Percentiles rank a stretch among this genome's conserved stretches.
phyloP scores from a whole-genome alignment of 2,329 filamentous ascomycete genomes.

The Paraphoma sp. region DNA sequence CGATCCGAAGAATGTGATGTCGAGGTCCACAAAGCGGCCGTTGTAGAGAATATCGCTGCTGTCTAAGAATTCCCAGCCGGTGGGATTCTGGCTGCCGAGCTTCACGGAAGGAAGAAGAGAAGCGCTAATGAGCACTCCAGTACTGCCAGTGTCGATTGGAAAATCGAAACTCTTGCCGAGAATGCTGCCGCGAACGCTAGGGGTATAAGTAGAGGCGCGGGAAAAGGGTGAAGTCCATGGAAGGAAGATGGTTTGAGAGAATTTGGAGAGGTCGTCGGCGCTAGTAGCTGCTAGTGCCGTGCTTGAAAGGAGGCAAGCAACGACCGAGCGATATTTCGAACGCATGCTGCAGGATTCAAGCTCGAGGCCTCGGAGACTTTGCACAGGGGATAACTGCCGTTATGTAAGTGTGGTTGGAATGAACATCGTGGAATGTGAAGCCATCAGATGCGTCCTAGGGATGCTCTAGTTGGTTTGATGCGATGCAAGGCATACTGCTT shows the following conservation, averaged over 20 bases:
- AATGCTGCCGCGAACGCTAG: constrained; percentile 10
- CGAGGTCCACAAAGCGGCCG: constrained; percentile 9
- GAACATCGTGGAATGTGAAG: neutral
- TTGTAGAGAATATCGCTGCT: constrained; percentile 8
- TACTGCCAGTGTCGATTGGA: constrained; percentile 17
- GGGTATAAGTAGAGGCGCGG: neutral
- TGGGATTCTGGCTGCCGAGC: neutral
- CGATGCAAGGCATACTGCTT: neutral
- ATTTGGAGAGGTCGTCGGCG: constrained; percentile 5
- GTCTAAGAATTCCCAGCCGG: constrained; percentile 6
- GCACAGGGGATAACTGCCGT: neutral
- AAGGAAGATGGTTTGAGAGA: constrained; percentile 9
- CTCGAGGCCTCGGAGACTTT: neutral
- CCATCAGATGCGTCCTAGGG: neutral
- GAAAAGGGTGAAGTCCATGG: constrained; percentile 9
- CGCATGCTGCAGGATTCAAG: neutral
- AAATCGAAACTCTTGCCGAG: constrained; percentile 3
- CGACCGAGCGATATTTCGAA: neutral
- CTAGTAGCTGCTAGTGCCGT: neutral
- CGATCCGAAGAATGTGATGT: constrained; percentile 11
- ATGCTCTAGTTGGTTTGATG: neutral
- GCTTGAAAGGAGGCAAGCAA: neutral
- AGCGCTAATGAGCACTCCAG: constrained; percentile 10
- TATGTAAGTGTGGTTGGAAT: neutral
- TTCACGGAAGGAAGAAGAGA: constrained; percentile 3